Evolutionary conservation across 768 basidiomycete genomes (phyloP), one percentile per base, ranked within the genome.

Genomic region (Boletus sp.): DNA sequence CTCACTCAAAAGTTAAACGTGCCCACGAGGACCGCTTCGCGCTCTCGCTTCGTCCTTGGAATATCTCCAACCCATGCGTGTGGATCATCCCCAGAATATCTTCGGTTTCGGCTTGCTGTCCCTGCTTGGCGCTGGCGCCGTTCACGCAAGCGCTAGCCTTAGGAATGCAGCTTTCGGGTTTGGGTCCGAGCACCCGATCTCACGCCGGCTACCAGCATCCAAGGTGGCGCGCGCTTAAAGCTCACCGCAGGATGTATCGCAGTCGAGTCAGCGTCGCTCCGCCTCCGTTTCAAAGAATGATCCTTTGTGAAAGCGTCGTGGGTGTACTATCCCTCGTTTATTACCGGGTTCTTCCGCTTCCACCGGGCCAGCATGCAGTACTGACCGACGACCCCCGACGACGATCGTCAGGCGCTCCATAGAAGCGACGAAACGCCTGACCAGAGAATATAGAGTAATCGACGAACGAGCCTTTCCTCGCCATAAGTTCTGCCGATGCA

Each of bases 321-420:
- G 32, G 41, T 41, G 8, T 25, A 17, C 10, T 15, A 13, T 5
- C 29, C 9, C 27, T 45, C 8, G n/a, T 8, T 27, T 32, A 14
- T 21, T 41, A 38, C 34, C 30, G 14, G 15, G 11, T 32, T 43
- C 27, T 7, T 29, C n/a, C 25, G 14, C 47, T 50, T 50, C 25
- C 25, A 15, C 25, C 33, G 32, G 50, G 21, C 14, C 46, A 51
- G n/a, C 17, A 19, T 34, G 19, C 6, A 3, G 19, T 21, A 8
- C 41, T 27, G 21, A 53, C 11, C 13, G 6, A 25, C 5, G 49
- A 30, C 40, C 37, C 37, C n/a, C 21, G 50, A 29, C 19, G n/a
- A 34, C 15, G 35, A 55, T 45, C 35, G n/a, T 23, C n/a, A 50
- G 55, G 14, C 55, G 56, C 3, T 58, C 37, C 17, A 23, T 44